Conservation (phyloP, 192 early-diverging fungal species). For the Umbelopsis vinacea region DNA sequence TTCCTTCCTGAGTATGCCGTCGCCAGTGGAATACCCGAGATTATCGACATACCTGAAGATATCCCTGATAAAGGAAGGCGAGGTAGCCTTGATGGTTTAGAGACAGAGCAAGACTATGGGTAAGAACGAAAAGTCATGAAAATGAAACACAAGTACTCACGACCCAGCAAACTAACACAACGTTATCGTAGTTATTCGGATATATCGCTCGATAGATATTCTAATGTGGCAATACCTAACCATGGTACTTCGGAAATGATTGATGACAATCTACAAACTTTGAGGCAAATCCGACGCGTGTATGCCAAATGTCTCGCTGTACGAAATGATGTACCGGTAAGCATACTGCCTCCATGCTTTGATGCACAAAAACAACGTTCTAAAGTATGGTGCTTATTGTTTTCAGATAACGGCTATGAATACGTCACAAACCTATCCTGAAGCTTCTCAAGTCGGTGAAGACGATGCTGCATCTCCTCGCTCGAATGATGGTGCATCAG, state of each 20-base stretch:
- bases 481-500: not conserved
- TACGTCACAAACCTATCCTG: constrained; percentile 8
- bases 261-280: constrained; percentile 46
- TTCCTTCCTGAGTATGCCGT: constrained; percentile 60
- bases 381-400: not conserved
- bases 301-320: constrained; percentile 51
- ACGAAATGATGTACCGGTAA: constrained; percentile 45
- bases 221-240: constrained; percentile 38
- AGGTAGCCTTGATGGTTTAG: not conserved
- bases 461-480: not conserved
- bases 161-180: no score
- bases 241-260: constrained; percentile 43
- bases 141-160: no score
- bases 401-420: not conserved
- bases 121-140: not conserved
- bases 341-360: not conserved
- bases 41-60: constrained; percentile 24
- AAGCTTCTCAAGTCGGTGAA: constrained; percentile 8
- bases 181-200: not conserved
- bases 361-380: not conserved
- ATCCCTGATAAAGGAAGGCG: constrained; percentile 4
- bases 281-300: constrained; percentile 47
- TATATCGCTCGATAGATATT: constrained; percentile 48
- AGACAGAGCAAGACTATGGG: constrained; percentile 24
- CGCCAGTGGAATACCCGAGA: constrained; percentile 48